Evolutionary conservation across 2,329 filamentous ascomycete species (phyloP).

Genomic region (Aspergillus sp.): DNA sequence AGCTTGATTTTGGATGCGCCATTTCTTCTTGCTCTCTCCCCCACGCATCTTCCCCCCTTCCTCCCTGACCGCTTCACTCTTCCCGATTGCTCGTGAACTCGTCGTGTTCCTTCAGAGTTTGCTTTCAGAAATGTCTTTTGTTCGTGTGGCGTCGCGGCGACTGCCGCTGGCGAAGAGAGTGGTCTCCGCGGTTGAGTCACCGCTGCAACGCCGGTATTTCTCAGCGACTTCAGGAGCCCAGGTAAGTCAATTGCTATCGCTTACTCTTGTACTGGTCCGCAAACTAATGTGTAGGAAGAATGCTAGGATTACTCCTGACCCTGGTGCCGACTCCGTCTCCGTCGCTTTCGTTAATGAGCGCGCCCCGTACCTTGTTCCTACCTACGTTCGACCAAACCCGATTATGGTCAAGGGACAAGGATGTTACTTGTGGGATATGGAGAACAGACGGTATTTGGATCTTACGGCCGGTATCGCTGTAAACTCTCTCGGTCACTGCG

Average conservation of each 20-base stretch:
- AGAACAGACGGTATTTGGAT: slow-evolving; percentile 87
- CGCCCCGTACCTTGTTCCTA: slow-evolving; percentile 89
- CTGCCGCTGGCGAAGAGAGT: slow-evolving; percentile 32
- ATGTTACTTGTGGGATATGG: slow-evolving; percentile 84
- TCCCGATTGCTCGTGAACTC: slow-evolving; percentile 7
- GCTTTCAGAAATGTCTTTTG: slow-evolving; percentile 26
- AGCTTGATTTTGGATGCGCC: neutral
- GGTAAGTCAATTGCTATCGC: slow-evolving; percentile 16
- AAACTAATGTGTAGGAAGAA: slow-evolving; percentile 34
- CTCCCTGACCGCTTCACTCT: neutral
- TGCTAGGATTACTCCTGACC: slow-evolving; percentile 66
- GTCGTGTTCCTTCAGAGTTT: neutral
- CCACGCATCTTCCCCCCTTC: neutral
- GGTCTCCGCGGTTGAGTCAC: slow-evolving; percentile 33
- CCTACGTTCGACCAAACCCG: slow-evolving; percentile 84
- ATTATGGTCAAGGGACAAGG: slow-evolving; percentile 88
- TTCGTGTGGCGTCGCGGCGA: slow-evolving; percentile 37
- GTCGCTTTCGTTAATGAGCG: slow-evolving; percentile 72
- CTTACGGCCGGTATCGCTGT: slow-evolving; percentile 96
- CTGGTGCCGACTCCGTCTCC: slow-evolving; percentile 70
- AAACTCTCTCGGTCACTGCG: slow-evolving; percentile 87
- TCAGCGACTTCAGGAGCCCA: slow-evolving; percentile 27
- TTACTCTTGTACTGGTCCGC: neutral
- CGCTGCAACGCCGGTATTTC: slow-evolving; percentile 34
- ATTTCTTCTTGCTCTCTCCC: neutral